Base-by-base conservation (phyloP, 805 yeast species). In the Myxozyma lipomycoides region DNA sequence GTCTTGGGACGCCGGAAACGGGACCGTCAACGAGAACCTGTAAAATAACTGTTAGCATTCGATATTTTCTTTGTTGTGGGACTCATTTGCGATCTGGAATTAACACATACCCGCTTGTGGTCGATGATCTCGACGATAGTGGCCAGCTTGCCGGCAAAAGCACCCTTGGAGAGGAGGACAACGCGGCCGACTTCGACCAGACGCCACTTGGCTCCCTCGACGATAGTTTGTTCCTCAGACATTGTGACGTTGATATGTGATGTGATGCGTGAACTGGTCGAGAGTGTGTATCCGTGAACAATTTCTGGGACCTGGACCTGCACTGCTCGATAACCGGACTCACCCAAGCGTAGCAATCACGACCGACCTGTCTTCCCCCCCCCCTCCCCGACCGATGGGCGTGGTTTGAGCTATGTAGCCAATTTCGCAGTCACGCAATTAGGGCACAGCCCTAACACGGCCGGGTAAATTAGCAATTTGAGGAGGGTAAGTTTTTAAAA, bases 141-240 rank as follows among this genome's bases (percentile, higher is more conserved):
- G 70, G 98, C 99, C 73, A 93, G 83, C 78, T 88, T 86, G 67
- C 85, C 85, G 61, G 82, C 74, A 67, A 68, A 70, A 61, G 74
- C 72, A 70, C 87, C 86, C 76, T 84, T 80, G 84, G 82, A 81
- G 73, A 91, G 73, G 72, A 91, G 84, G 75, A 90, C 96, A 73
- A 93, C 86, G 81, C 99, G 96, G 76, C 98, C 98, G 73, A 90
- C 86, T 83, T 91, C 96, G 75, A 93, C 98, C 73, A 82, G 83
- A 86, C 96, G 88, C 98, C 98, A 93, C 91, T 86, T 86, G 75
- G 95, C 80, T 74, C 95, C 86, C 81, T 87, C 85, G 76, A 93
- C 55, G n/a, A 44, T 93, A 73, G 85, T 76, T 73, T 88, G 73
- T 70, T 76, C 77, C 63, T 80, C 69, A 67, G 86, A 81, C 86